Evolutionary conservation across 2,329 filamentous ascomycete species (phyloP), one percentile per base, ranked within the genome.

Genomic region (Zasmidium citrigriseum): DNA sequence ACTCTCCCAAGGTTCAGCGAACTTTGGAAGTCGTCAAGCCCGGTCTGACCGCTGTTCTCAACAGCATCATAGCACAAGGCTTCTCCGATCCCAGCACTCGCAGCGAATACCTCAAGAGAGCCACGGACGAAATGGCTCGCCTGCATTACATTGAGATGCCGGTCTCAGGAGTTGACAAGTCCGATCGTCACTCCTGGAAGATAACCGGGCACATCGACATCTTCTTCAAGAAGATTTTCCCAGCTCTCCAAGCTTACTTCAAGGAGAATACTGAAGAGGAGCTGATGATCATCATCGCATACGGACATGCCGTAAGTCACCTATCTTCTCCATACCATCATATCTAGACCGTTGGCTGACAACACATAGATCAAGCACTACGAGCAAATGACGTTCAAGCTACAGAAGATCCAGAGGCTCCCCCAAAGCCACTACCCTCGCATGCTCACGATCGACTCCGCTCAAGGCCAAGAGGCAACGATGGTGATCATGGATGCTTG

Each of bases 401-500:
- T 41, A n/a, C 5, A 54, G 55, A 56, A 20, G 55, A 50, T 23
- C n/a, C 50, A 52, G 41, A 24, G 41, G 9, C 22, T 60, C 10
- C 44, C 56, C 2, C 41, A 46, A 7, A 22, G 27, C 12, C 52
- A 65, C 16, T 41, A 60, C 10, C 63, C 63, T 1, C 51, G 52
- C 4, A 34, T 64, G 22, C 50, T 58, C n/a, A 65, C 59, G 10
- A 54, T 64, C 53, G 61, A 64, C 22, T 51, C 54, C 2, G 34
- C 50, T 23, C 64, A 66, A 47, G 62, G 60, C 48, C 45, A 61
- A 20, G 55, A 62, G 41, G 51, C 61, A 11, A 48, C 46, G 10
- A 55, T 65, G 48, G 59, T 59, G 5, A 60, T 65, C 47, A 45
- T 66, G 47, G 64, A 64, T 48, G 58, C 54, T 25, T 59, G 60